phyloP scores from a whole-genome alignment of 164 flowering plant genomes.

The Kingdonia uniflora region DNA sequence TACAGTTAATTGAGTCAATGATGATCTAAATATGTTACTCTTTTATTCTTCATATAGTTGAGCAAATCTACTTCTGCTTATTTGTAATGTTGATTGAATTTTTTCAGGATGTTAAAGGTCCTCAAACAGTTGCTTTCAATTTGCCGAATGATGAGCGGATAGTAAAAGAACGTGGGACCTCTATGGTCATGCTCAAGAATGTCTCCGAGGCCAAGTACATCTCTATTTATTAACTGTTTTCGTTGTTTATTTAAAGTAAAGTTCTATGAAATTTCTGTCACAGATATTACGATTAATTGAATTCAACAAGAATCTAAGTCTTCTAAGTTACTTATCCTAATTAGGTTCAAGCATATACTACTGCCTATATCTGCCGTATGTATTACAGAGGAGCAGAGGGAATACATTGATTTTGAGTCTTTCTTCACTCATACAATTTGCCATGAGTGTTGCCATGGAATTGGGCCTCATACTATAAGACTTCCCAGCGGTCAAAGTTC shows the following conservation, averaged over 20 bases:
- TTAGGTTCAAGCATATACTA: constrained; percentile 87
- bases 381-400: constrained; percentile 52
- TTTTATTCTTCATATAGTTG: no score
- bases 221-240: constrained; percentile 5
- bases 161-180: constrained; percentile 89
- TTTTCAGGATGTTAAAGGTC: constrained; percentile 88
- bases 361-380: constrained; percentile 70
- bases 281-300: not conserved
- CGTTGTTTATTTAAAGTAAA: not conserved
- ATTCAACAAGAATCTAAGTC: constrained; percentile 2
- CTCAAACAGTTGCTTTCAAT: constrained; percentile 95
- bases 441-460: constrained; percentile 97
- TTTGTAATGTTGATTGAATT: not conserved
- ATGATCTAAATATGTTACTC: no score
- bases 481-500: constrained; percentile 79
- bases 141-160: constrained; percentile 95
- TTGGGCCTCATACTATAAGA: constrained; percentile 84
- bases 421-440: constrained; percentile 93
- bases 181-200: constrained; percentile 97
- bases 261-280: not conserved
- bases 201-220: constrained; percentile 90
- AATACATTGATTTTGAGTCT: constrained; percentile 73
- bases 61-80: no score
- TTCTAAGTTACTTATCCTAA: constrained; percentile 8
- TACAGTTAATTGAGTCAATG: no score